phyloP scores from a whole-genome alignment of 495 filamentous ascomycete genomes.

The Xylaria sp. region DNA sequence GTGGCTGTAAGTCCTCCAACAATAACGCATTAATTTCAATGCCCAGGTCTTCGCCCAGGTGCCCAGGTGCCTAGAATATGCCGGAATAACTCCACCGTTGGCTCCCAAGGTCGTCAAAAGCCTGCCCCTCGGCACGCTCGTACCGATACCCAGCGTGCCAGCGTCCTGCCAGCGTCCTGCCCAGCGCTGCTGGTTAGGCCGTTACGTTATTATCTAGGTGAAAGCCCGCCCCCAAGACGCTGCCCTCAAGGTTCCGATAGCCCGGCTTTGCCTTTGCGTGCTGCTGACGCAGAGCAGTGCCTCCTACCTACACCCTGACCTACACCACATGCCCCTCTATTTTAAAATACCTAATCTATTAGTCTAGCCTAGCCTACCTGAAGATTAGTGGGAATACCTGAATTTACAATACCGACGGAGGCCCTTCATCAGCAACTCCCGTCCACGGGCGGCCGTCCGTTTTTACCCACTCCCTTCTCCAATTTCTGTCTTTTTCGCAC shows the following conservation, averaged over 20 bases:
- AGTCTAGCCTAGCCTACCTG: neutral
- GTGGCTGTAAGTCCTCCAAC: constrained; percentile 8
- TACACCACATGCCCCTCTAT: neutral
- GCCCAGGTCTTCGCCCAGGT: constrained; percentile 4
- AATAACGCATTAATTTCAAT: constrained; percentile 4
- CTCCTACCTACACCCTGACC: too few relatives aligned
- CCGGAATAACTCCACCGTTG: constrained; percentile 10
- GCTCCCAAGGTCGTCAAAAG: neutral
- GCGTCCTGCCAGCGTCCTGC: too few relatives aligned
- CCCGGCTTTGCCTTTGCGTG: constrained; percentile 12
- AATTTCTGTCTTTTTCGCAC: constrained; percentile 1
- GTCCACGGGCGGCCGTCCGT: neutral
- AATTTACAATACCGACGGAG: neutral
- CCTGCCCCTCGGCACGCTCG: constrained; percentile 13
- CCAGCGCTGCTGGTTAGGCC: neutral
- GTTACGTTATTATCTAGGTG: neutral
- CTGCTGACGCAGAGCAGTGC: constrained; percentile 7
- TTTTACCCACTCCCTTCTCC: constrained; percentile 20
- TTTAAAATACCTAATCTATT: too few relatives aligned
- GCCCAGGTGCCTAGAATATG: neutral
- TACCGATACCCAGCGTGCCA: neutral
- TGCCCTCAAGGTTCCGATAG: constrained; percentile 2
- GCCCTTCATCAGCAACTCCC: constrained; percentile 15
- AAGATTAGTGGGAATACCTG: constrained; percentile 11
- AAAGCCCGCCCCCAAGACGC: neutral